phyloP scores from a whole-genome alignment of 768 basidiomycete genomes.

The Termitomyces sp. region DNA sequence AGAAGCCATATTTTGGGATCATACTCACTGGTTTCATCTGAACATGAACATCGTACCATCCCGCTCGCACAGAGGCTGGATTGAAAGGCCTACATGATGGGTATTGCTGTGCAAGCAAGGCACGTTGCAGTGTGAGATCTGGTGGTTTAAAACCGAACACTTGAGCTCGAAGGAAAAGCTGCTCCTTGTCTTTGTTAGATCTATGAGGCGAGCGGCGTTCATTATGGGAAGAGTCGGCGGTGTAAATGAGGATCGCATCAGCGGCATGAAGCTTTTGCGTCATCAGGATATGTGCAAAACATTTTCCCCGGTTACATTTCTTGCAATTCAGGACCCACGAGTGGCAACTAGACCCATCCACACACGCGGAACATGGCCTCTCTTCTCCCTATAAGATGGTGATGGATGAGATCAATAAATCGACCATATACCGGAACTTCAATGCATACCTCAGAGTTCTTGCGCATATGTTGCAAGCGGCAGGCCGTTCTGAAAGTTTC shows the following conservation, averaged over 20 bases:
- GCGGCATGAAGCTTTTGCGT: constrained; percentile 32
- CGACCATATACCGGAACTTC: background rate
- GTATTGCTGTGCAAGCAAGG: constrained; percentile 45
- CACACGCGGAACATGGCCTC: constrained; percentile 10
- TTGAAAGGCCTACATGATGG: constrained; percentile 33
- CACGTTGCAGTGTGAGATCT: constrained; percentile 33
- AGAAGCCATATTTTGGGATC: background rate
- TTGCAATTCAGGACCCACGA: constrained; percentile 31
- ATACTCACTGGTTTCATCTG: constrained; percentile 5
- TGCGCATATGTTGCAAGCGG: constrained; percentile 19
- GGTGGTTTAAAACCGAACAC: constrained; percentile 32
- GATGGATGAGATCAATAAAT: background rate
- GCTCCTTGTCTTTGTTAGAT: constrained; percentile 15
- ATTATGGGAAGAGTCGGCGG: constrained; percentile 20
- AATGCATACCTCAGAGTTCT: constrained; percentile 7
- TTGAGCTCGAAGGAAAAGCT: constrained; percentile 18
- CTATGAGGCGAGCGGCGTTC: constrained; percentile 15
- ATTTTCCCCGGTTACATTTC: constrained; percentile 35
- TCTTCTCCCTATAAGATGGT: constrained; percentile 4
- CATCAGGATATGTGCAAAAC: constrained; percentile 34
- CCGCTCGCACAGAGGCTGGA: constrained; percentile 33
- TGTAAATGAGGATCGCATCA: constrained; percentile 29
- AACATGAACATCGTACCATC: constrained; percentile 58
- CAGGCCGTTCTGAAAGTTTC: constrained; percentile 29
- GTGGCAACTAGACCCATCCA: background rate